phyloP scores from a whole-genome alignment of 768 basidiomycete genomes.

The Suillus tomentosus region DNA sequence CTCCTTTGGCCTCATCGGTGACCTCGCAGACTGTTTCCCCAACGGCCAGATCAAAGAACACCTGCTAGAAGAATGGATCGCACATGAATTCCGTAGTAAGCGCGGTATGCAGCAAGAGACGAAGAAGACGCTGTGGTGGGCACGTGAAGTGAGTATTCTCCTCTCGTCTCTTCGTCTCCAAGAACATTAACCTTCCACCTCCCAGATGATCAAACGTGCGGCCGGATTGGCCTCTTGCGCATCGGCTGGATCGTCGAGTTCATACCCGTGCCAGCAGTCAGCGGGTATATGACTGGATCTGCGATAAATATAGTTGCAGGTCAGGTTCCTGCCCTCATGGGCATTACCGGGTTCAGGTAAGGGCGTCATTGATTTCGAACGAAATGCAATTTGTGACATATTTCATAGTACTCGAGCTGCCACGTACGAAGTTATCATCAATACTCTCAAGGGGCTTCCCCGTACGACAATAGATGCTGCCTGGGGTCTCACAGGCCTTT shows the following conservation, averaged over 20 bases:
- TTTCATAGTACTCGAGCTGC: conserved; percentile 73
- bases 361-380: conserved; percentile 22
- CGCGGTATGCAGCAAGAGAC: conserved; percentile 48
- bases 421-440: conserved; percentile 88
- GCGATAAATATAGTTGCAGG: too few species aligned
- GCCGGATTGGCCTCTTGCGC: conserved; percentile 37
- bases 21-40: too few species aligned
- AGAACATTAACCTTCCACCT: neutral
- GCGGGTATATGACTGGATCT: too few species aligned
- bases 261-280: too few species aligned
- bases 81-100: too few species aligned
- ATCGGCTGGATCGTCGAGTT: too few species aligned
- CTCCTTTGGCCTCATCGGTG: conserved; percentile 2
- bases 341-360: neutral
- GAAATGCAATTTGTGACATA: conserved; percentile 10
- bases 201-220: conserved; percentile 77
- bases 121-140: conserved; percentile 93
- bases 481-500: too few species aligned
- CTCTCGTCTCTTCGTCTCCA: neutral
- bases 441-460: conserved; percentile 84
- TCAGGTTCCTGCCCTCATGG: too few species aligned
- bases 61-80: too few species aligned
- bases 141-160: conserved; percentile 72
- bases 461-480: conserved; percentile 57
- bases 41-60: too few species aligned